Conservation (phyloP, 495 filamentous ascomycete species). For the Paragyromitra xinjiangensis region DNA sequence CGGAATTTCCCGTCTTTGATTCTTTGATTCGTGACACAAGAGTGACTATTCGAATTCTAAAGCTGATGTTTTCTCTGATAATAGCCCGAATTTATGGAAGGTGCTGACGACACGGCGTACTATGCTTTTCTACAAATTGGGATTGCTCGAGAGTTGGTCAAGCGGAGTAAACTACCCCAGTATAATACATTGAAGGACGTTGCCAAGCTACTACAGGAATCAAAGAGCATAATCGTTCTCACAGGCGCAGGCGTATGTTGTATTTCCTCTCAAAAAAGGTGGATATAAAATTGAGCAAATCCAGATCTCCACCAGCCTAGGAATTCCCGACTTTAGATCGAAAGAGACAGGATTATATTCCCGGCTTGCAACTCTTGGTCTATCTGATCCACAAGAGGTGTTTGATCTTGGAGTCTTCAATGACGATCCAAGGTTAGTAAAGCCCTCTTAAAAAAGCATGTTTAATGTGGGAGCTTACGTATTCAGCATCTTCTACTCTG, state of each 20-base stretch:
- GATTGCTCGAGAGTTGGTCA: slow-evolving; percentile 81
- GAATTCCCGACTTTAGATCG: slow-evolving; percentile 87
- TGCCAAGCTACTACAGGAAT: slow-evolving; percentile 74
- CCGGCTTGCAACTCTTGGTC: slow-evolving; percentile 73
- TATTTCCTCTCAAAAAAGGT: not conserved
- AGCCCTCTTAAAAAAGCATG: not conserved
- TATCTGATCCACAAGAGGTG: slow-evolving; percentile 90
- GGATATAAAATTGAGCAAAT: not conserved
- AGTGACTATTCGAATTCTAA: not conserved
- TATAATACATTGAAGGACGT: slow-evolving; percentile 92
- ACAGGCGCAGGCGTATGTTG: slow-evolving; percentile 82
- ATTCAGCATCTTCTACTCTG: slow-evolving; percentile 81
- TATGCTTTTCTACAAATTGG: slow-evolving; percentile 76
- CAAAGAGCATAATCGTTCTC: slow-evolving; percentile 87
- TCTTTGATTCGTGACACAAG: slow-evolving; percentile 8
- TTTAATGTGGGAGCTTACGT: slow-evolving; percentile 25
- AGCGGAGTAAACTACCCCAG: slow-evolving; percentile 78
- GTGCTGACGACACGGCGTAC: slow-evolving; percentile 75
- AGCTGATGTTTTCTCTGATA: slow-evolving; percentile 25
- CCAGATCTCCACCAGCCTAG: slow-evolving; percentile 85
- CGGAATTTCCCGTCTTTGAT: slow-evolving; percentile 34
- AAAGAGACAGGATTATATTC: slow-evolving; percentile 88
- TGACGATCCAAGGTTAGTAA: slow-evolving; percentile 72
- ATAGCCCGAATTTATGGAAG: slow-evolving; percentile 75
- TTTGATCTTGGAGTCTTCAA: slow-evolving; percentile 89